Base-by-base conservation (phyloP, 2,329 filamentous ascomycete genomes). In the Ophiostoma novo-ulmi region DNA sequence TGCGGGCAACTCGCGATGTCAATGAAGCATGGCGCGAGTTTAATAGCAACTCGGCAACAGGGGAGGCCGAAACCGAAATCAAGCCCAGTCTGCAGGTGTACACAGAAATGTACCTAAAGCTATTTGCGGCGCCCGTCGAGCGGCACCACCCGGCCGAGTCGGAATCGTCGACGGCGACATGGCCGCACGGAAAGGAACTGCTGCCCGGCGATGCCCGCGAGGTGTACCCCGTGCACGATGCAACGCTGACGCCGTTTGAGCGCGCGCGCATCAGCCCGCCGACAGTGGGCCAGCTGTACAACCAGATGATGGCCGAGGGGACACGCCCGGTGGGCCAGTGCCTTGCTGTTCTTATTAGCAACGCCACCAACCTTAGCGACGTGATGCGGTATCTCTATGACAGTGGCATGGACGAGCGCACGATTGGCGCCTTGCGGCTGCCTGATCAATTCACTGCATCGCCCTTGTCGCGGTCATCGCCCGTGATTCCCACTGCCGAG, bases 211-310 rank as follows among this genome's bases (percentile, higher is more conserved):
- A 91, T 74, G 81, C 81, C 55, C 82, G 79, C 72, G 87, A 89
- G 75, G 80, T 84, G 10, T 79, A 84, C 14, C 82, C 85, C 0
- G 82, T 87, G 26, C 80, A 88, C 26, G 83, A 86, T 70, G 80
- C 81, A 78, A 91, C 83, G 77, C 84, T 83, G 75, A 90, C 83
- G 71, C 84, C 88, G n/a, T 86, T 88, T 70, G 90, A 91, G 71
- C 87, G 86, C 74, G 84, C 87, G 55, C 83, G 87, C n/a, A 80
- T 88, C 63, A 80, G 82, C 17, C 87, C 90, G 0, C 91, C 91
- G 1, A 83, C 81, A 1, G 79, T 88, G 13, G 78, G 82, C 5
- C 81, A 85, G 68, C 80, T 94, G 4, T 90, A 89, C 71, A 76
- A 81, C 13, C 80, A 83, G 61, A 91, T 93, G 87, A 76, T 80